phyloP scores from a whole-genome alignment of 1,284 basidiomycete species.

The Ustilago trichophora region DNA sequence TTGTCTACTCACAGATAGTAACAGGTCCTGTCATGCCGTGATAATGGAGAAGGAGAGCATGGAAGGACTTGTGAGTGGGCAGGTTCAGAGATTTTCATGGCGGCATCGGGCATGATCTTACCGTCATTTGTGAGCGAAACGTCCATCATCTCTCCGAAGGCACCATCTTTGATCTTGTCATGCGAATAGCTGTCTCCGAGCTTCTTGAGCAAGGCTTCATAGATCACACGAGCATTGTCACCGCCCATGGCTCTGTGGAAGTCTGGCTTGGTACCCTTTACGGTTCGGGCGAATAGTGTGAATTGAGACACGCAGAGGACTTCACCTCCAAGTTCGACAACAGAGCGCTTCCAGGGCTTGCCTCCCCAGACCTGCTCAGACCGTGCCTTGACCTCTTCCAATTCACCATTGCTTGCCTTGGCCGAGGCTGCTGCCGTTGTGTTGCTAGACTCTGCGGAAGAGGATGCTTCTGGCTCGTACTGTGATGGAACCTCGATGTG shows the following conservation, averaged over 20 bases:
- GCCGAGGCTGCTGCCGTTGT: background rate
- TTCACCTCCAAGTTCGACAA: constrained; percentile 58
- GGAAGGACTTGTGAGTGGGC: background rate
- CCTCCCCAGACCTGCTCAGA: constrained; percentile 55
- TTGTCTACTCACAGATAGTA: constrained; percentile 51
- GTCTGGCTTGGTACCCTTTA: constrained; percentile 64
- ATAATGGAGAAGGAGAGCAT: background rate
- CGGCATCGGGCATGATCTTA: no score
- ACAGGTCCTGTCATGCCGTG: constrained; percentile 25
- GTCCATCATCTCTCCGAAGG: constrained; percentile 66
- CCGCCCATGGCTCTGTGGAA: constrained; percentile 62
- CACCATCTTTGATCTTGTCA: constrained; percentile 57
- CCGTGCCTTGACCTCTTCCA: constrained; percentile 11
- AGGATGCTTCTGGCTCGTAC: constrained; percentile 28
- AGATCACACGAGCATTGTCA: constrained; percentile 43
- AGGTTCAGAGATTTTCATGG: no score
- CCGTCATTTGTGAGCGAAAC: constrained; percentile 61
- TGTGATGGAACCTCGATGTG: constrained; percentile 38
- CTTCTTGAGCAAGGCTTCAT: constrained; percentile 51
- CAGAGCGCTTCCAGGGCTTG: constrained; percentile 57
- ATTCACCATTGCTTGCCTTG: background rate
- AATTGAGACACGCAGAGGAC: constrained; percentile 65
- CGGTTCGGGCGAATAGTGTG: constrained; percentile 58
- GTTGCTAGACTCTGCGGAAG: background rate
- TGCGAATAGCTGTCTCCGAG: constrained; percentile 42